Evolutionary conservation across 225 moss, liverwort and hornwort species (phyloP).

Genomic region (Pleurozium schreberi): DNA sequence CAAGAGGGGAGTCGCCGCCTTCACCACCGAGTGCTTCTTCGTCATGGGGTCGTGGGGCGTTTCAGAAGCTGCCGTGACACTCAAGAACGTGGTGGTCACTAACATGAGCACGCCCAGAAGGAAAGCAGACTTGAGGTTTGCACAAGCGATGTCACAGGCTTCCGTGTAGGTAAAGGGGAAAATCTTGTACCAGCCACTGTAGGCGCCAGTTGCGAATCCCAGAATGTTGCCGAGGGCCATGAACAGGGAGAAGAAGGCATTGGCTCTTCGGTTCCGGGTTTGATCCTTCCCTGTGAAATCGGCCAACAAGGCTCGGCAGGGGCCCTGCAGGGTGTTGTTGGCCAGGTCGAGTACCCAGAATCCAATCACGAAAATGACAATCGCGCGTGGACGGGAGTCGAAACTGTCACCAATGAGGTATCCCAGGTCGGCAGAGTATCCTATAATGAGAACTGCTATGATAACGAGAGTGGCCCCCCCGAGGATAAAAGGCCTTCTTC

Average conservation of each 20-base stretch:
- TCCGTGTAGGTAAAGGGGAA: constrained; percentile 39
- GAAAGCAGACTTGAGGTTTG: constrained; percentile 88
- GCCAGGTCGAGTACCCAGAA: constrained; percentile 89
- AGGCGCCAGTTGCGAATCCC: constrained; percentile 85
- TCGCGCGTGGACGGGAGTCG: constrained; percentile 35
- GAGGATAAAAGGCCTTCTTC: constrained; percentile 68
- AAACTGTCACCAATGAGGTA: constrained; percentile 39
- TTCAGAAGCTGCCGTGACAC: constrained; percentile 70
- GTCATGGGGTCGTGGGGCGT: constrained; percentile 40
- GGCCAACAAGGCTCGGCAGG: constrained; percentile 77
- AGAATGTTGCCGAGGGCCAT: constrained; percentile 87
- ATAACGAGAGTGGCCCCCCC: constrained; percentile 58
- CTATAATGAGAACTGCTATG: constrained; percentile 46
- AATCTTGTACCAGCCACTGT: constrained; percentile 47
- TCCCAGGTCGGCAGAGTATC: constrained; percentile 68
- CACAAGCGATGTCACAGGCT: constrained; percentile 56
- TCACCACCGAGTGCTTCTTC: constrained; percentile 5
- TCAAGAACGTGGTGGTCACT: constrained; percentile 44
- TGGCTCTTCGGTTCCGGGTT: constrained; percentile 55
- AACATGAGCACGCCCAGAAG: constrained; percentile 56
- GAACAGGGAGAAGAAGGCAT: constrained; percentile 79
- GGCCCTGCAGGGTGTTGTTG: constrained; percentile 85
- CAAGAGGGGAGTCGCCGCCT: constrained; percentile 43
- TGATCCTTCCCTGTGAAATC: constrained; percentile 85
- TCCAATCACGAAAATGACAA: constrained; percentile 54